Percentiles rank a stretch among this genome's conserved stretches.
Conservation (phyloP, 805 yeast species). For the Torulaspora microellipsoides region DNA sequence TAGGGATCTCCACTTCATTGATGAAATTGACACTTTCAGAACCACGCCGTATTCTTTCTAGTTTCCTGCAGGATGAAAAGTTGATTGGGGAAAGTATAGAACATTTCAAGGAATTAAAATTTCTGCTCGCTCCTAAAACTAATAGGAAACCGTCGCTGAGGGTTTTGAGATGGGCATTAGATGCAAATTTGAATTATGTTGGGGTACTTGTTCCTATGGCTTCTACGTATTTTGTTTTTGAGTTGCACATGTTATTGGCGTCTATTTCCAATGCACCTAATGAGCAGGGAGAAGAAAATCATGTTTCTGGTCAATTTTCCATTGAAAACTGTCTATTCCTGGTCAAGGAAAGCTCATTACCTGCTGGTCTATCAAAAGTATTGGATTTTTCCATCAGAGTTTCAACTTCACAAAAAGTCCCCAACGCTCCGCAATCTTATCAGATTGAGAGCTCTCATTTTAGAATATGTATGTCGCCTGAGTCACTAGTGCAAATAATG, state of each 20-base stretch:
- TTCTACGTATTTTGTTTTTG: conserved; percentile 27
- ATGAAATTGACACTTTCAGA: conserved; percentile 28
- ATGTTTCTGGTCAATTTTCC: conserved; percentile 25
- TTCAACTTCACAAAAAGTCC: conserved; percentile 37
- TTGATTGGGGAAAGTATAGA: conserved; percentile 21
- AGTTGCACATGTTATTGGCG: conserved; percentile 22
- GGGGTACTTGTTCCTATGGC: conserved; percentile 31
- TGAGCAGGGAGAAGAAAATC: conserved; percentile 5
- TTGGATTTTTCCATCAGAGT: conserved; percentile 45
- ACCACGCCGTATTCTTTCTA: conserved; percentile 24
- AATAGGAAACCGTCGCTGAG: not conserved
- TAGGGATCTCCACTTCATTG: conserved; percentile 19
- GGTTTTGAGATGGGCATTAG: conserved; percentile 17
- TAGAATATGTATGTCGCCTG: conserved; percentile 54
- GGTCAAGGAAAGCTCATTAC: conserved; percentile 30
- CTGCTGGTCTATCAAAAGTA: conserved; percentile 39
- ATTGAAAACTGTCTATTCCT: conserved; percentile 29
- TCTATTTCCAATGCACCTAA: conserved; percentile 17
- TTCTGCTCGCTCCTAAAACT: conserved; percentile 2
- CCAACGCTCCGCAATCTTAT: conserved; percentile 39
- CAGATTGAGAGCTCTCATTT: conserved; percentile 57
- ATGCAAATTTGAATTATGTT: conserved; percentile 23
- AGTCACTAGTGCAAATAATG: conserved; percentile 40
- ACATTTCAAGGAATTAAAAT: conserved; percentile 11
- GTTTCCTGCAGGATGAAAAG: conserved; percentile 28